Percentiles rank a stretch among this genome's conserved stretches.
Conservation (phyloP, 169 alveolate species). For the Eimeria acervulina region DNA sequence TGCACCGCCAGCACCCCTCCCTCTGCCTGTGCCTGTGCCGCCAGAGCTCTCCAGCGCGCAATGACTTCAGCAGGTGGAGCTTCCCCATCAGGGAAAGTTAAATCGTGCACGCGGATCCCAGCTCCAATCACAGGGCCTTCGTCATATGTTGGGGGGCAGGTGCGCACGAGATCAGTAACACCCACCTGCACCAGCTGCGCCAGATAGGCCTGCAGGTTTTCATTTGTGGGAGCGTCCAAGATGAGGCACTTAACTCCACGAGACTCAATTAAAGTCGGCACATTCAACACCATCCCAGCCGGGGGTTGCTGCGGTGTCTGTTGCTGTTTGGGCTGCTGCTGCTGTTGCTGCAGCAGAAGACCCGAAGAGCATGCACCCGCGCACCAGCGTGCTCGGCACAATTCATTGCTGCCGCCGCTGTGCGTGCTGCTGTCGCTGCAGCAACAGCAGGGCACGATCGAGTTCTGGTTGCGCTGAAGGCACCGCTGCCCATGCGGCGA, state of each 20-base stretch:
- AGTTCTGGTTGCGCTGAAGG: slow-evolving; percentile 3
- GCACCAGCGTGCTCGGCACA: slow-evolving; percentile 73
- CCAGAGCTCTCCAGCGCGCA: slow-evolving; percentile 89
- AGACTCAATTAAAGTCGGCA: slow-evolving; percentile 93
- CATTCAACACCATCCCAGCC: slow-evolving; percentile 88
- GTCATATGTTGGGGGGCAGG: slow-evolving; percentile 94
- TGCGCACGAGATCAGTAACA: slow-evolving; percentile 94
- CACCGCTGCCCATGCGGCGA: slow-evolving; percentile 47
- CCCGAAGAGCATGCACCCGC: slow-evolving; percentile 1
- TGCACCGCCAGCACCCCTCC: slow-evolving; percentile 95
- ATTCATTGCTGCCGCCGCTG: slow-evolving; percentile 71
- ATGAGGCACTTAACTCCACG: slow-evolving; percentile 92
- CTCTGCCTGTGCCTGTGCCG: slow-evolving; percentile 56
- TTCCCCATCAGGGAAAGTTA: slow-evolving; percentile 95
- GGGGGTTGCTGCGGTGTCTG: slow-evolving; percentile 52
- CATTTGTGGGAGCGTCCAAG: slow-evolving; percentile 94
- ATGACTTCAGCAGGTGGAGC: slow-evolving; percentile 94
- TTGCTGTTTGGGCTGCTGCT: not conserved
- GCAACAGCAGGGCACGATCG: slow-evolving; percentile 66
- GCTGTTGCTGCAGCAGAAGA: slow-evolving; percentile 51
- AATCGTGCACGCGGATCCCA: slow-evolving; percentile 90
- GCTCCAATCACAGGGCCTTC: slow-evolving; percentile 87
- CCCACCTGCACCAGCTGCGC: slow-evolving; percentile 90
- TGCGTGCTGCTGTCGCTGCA: slow-evolving; percentile 81
- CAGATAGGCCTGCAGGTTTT: slow-evolving; percentile 90